These are phyloP conservation scores for Tuber microsphaerosporum DNA, from an alignment of 495 filamentous ascomycete genomes.

Conservation along the genomic window DNA sequence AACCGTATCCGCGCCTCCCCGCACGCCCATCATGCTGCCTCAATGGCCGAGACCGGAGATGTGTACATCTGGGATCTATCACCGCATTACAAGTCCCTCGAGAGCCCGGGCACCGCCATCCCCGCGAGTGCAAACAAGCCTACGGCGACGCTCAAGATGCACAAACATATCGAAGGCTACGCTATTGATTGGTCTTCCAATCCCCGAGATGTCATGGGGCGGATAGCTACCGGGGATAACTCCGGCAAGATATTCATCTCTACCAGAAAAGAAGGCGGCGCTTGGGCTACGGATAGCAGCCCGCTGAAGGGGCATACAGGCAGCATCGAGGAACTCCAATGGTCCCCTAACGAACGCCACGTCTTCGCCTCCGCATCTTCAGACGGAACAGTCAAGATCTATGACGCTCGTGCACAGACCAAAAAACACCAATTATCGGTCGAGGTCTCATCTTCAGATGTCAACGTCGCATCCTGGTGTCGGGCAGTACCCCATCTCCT, in stretches of 20 bases:
- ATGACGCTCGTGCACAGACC: slow-evolving; percentile 86
- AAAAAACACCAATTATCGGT: slow-evolving; percentile 78
- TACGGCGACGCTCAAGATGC: slow-evolving; percentile 74
- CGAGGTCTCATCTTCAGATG: slow-evolving; percentile 71
- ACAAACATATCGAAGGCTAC: slow-evolving; percentile 80
- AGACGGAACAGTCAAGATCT: slow-evolving; percentile 90
- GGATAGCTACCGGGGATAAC: slow-evolving; percentile 86
- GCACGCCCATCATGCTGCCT: slow-evolving; percentile 75
- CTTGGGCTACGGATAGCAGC: slow-evolving; percentile 73
- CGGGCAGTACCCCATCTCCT: slow-evolving; percentile 76
- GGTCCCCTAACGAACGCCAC: slow-evolving; percentile 82
- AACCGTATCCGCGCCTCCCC: slow-evolving; percentile 72
- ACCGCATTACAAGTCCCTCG: slow-evolving; percentile 76
- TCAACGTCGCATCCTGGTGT: slow-evolving; percentile 95
- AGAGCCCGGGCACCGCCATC: slow-evolving; percentile 72
- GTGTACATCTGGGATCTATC: slow-evolving; percentile 92
- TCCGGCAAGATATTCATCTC: slow-evolving; percentile 81
- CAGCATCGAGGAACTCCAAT: slow-evolving; percentile 90
- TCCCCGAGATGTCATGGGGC: slow-evolving; percentile 61
- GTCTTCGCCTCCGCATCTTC: slow-evolving; percentile 89
- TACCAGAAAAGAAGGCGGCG: slow-evolving; percentile 73
- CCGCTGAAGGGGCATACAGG: slow-evolving; percentile 75
- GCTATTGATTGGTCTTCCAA: slow-evolving; percentile 89
- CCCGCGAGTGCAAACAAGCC: slow-evolving; percentile 77
- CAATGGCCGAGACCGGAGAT: slow-evolving; percentile 80